phyloP scores from a whole-genome alignment of 805 yeast genomes.

The Yamadazyma akitaensis region DNA sequence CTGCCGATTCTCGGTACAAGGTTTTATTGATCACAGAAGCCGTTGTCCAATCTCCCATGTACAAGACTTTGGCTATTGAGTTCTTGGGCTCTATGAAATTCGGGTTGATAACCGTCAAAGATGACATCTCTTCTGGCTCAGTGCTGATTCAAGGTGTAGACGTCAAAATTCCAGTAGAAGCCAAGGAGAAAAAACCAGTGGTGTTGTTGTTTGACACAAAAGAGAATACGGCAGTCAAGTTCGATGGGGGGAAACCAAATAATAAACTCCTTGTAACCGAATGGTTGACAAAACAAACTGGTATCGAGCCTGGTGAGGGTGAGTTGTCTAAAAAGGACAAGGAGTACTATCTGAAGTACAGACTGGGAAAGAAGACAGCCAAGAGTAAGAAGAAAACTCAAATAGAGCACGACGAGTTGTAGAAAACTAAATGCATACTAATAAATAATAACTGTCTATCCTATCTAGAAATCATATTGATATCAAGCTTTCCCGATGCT shows the following conservation, averaged over 20 bases:
- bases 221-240: conserved; percentile 2
- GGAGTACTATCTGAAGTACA: conserved; percentile 25
- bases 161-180: not conserved
- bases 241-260: conserved; percentile 20
- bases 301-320: conserved; percentile 34
- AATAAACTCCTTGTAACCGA: conserved; percentile 29
- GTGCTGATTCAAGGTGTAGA: conserved; percentile 19
- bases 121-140: conserved; percentile 13
- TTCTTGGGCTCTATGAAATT: conserved; percentile 50
- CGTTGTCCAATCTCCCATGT: conserved; percentile 48
- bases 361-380: conserved; percentile 23
- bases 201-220: conserved; percentile 14
- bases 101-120: conserved; percentile 38
- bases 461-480: not conserved
- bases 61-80: conserved; percentile 69
- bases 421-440: not conserved
- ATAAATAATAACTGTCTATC: not conserved
- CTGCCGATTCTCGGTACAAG: conserved; percentile 27
- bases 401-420: conserved; percentile 27
- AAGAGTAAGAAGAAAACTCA: not conserved
- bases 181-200: conserved; percentile 23
- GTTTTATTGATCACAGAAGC: conserved; percentile 54
- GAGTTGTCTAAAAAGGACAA: conserved; percentile 32
- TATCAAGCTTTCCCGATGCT: conserved; percentile 16
- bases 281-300: conserved; percentile 30